Percentiles rank a stretch among this genome's conserved stretches.
Conservation (phyloP, 495 filamentous ascomycete species). For the Trichocladium antarcticum region DNA sequence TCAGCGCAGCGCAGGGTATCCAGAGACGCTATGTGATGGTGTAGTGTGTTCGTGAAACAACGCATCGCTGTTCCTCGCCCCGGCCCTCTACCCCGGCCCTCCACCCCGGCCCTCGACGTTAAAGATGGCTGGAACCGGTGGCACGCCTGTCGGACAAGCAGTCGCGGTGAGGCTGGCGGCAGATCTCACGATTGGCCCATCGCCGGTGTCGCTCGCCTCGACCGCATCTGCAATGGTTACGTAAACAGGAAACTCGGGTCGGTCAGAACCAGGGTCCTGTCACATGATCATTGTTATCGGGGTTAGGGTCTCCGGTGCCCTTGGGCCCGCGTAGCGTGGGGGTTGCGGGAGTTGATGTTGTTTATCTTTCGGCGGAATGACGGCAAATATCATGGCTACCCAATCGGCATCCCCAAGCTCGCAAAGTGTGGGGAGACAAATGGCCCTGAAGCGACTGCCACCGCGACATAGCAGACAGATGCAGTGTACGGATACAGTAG, state of each 20-base stretch:
- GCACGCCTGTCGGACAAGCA: conserved; percentile 18
- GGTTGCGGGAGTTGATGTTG: not conserved
- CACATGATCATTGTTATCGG: not conserved
- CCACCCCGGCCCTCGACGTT: too few relatives aligned
- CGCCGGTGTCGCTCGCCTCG: conserved; percentile 4
- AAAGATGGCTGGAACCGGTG: conserved; percentile 1
- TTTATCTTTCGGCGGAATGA: too few relatives aligned
- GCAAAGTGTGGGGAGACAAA: too few relatives aligned
- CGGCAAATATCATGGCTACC: too few relatives aligned
- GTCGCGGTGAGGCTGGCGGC: conserved; percentile 27
- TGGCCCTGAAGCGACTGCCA: too few relatives aligned
- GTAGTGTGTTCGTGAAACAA: too few relatives aligned
- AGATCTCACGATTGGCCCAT: conserved; percentile 16
- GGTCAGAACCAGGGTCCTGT: not conserved
- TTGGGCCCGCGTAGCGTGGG: not conserved
- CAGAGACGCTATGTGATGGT: too few relatives aligned
- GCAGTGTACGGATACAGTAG: too few relatives aligned
- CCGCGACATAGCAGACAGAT: not conserved
- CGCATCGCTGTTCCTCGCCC: too few relatives aligned
- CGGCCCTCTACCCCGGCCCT: too few relatives aligned
- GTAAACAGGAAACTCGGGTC: not conserved
- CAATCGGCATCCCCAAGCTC: too few relatives aligned
- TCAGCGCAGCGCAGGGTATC: too few relatives aligned
- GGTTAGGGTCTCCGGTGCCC: conserved; percentile 1
- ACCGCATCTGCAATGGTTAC: not conserved